Percentiles rank a stretch among this genome's conserved stretches.
Evolutionary conservation across 2,329 filamentous ascomycete genomes (phyloP).

Genomic region (Ceratocystis albifundus): DNA sequence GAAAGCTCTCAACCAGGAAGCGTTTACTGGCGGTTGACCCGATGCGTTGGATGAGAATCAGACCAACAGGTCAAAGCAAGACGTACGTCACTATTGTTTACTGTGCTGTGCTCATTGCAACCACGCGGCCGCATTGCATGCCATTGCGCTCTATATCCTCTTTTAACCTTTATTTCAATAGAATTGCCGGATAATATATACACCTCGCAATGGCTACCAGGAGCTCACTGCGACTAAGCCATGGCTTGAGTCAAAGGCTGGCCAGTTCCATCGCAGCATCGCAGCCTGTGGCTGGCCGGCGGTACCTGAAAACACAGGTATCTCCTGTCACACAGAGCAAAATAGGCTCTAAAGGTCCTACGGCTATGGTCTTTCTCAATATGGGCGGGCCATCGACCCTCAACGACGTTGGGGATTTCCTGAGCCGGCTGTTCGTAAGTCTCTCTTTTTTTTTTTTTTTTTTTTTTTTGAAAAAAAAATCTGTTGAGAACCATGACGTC

Average conservation of each 20-base stretch:
- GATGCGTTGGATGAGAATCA: not conserved
- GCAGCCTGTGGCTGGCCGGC: constrained; percentile 24
- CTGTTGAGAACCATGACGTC: constrained; percentile 14
- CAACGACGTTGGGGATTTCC: constrained; percentile 76
- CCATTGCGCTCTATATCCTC: not conserved
- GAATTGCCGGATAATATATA: not conserved
- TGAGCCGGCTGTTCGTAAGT: constrained; percentile 81
- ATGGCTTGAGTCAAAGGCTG: constrained; percentile 25
- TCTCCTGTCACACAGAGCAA: constrained; percentile 72
- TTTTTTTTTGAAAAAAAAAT: too few relatives aligned
- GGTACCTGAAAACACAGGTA: constrained; percentile 36
- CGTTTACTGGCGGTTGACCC: not conserved
- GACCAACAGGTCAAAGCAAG: not conserved
- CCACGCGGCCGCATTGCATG: not conserved
- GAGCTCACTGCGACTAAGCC: constrained; percentile 26
- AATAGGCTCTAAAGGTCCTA: constrained; percentile 62
- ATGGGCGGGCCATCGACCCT: constrained; percentile 93
- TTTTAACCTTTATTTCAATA: not conserved
- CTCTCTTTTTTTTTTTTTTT: constrained; percentile 11
- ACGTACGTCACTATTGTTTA: not conserved
- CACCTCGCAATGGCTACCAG: constrained; percentile 29
- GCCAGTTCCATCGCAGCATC: constrained; percentile 27
- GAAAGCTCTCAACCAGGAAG: not conserved
- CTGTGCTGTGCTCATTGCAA: not conserved
- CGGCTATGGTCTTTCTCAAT: constrained; percentile 97